Evolutionary conservation across 257 asterid species (phyloP).

Genomic region (Mentha longifolia): DNA sequence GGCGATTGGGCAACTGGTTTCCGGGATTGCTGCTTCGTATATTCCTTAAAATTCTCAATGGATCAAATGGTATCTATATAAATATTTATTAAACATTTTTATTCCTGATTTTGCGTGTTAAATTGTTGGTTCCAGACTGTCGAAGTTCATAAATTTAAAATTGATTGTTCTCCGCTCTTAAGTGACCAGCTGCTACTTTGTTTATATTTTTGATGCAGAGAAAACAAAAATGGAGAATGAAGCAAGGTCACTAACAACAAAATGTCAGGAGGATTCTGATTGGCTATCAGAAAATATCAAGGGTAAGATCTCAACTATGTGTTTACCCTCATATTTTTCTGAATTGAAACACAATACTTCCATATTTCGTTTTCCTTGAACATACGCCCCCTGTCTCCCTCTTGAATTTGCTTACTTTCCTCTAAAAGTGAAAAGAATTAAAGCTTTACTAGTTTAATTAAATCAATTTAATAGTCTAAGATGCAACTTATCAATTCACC

Average conservation of each 20-base stretch:
- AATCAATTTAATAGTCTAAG: too few species aligned
- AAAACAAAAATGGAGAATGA: slow-evolving; percentile 46
- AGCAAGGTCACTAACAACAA: slow-evolving; percentile 37
- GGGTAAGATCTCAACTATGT: slow-evolving; percentile 41
- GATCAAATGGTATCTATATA: not conserved
- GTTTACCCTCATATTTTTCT: not conserved
- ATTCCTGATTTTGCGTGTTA: not conserved
- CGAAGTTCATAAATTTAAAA: not conserved
- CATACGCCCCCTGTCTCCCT: too few species aligned
- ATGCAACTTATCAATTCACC: too few species aligned
- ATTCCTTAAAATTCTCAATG: not conserved
- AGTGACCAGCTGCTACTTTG: not conserved
- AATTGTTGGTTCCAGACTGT: not conserved
- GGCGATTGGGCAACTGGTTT: not conserved
- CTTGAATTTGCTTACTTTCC: too few species aligned
- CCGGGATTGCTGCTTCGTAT: not conserved
- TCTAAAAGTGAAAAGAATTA: too few species aligned
- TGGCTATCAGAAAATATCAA: slow-evolving; percentile 59
- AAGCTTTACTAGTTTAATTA: not conserved
- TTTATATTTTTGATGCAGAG: slow-evolving; percentile 28
- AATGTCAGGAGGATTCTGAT: slow-evolving; percentile 36
- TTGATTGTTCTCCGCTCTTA: slow-evolving; percentile 7
- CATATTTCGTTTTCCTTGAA: too few species aligned
- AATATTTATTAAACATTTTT: not conserved
- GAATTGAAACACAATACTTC: not conserved